Percentiles rank a stretch among this genome's conserved stretches.
Conservation (phyloP, 495 filamentous ascomycete species). For the Staphylotrichum longicolle region DNA sequence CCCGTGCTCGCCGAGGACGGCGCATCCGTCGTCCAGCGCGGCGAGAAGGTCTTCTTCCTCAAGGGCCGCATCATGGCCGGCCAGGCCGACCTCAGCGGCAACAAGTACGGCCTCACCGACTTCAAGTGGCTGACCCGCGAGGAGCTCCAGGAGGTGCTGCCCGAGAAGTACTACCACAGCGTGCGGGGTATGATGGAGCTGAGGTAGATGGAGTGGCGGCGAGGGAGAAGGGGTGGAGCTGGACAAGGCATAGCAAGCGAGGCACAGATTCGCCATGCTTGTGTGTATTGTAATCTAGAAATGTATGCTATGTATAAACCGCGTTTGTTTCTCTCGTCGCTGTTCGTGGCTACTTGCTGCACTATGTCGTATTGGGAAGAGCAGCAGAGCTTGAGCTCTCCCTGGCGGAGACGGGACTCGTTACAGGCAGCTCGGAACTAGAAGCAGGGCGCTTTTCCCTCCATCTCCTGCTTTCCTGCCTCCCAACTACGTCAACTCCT, state of each 20-base stretch:
- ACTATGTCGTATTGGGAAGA: no score
- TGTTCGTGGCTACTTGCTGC: no score
- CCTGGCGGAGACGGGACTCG: no score
- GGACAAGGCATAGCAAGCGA: conserved; percentile 9
- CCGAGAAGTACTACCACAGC: conserved; percentile 62
- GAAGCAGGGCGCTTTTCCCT: no score
- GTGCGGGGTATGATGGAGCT: conserved; percentile 81
- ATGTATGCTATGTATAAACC: conserved; percentile 24
- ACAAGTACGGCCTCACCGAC: conserved; percentile 69
- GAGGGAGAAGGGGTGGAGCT: not conserved
- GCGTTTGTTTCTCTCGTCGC: not conserved
- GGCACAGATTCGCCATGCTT: conserved; percentile 3
- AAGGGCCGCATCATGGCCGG: conserved; percentile 94
- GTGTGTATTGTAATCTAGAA: conserved; percentile 20
- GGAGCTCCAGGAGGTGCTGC: conserved; percentile 68
- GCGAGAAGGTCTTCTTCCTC: conserved; percentile 91
- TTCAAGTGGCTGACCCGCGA: conserved; percentile 92
- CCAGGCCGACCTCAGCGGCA: conserved; percentile 76
- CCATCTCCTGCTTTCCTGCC: no score
- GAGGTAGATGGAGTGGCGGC: conserved; percentile 16
- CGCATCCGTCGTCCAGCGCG: conserved; percentile 39
- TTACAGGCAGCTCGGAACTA: no score
- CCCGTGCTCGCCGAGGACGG: conserved; percentile 39
- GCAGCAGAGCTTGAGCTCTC: no score
- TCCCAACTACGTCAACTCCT: no score